Base-by-base conservation (phyloP, 2,329 filamentous ascomycete species). In the Daldinia eschscholtzii region DNA sequence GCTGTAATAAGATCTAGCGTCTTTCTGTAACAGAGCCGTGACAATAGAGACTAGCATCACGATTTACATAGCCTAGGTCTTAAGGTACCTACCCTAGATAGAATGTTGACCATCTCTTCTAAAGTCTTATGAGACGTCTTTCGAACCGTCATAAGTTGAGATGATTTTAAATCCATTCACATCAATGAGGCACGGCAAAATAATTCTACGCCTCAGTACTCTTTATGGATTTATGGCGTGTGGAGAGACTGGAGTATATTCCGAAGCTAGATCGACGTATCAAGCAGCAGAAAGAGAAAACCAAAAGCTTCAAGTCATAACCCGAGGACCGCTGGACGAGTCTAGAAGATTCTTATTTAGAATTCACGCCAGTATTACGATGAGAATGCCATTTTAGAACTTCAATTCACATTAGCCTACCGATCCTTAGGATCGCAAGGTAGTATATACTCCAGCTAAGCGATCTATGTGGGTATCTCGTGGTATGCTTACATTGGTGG, bases 391-490 rank as follows among this genome's bases (percentile, higher is more conserved):
- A 12, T 23, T 35, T 23, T 20, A 23, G 18, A 37, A 18, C n/a
- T 37, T 3, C 18, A 15, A 3, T 55, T 5, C 18, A 6, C 13
- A 26, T 35, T 35, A 37, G 4, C 33, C 52, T 37, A 15, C 18
- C n/a, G 33, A 55, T 37, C n/a, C 30, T 26, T 37, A 15, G 30
- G 5, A 55, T 55, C 37, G 18, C n/a, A 37, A 55, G 33, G 52
- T 55, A 37, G 52, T 55, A 37, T 55, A 55, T 3, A 55, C 7
- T 9, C 33, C 33, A 57, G 46, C 26, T 50, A 50, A 50, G 46
- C 46, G 46, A 50, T 2, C n/a, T 28, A 26, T 30, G 46, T 50
- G 46, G 46, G 12, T 50, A 50, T 50, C 23, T 23, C 15, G 26
- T 9, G 13, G 20, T 6, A 10, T 2, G 4, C 26, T 50, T 30